Base-by-base conservation (phyloP, 768 basidiomycete genomes). In the Pulveroboletus frians region DNA sequence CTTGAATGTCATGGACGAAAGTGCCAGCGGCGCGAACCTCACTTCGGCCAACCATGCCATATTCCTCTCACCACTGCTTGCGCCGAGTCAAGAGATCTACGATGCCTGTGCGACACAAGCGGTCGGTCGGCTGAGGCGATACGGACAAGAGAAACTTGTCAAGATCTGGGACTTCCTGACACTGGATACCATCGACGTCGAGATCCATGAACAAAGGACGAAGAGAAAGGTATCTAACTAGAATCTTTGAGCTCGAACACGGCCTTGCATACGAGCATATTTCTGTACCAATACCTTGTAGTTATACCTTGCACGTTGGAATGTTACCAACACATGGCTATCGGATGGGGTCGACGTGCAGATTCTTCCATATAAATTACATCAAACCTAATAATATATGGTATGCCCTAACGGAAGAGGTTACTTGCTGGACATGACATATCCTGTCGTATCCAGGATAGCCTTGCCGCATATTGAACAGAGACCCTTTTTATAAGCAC, bases 41-140 rank as follows among this genome's bases (percentile, higher is more conserved):
- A 96, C 93, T 3, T 83, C 80, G 31, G 94, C 94, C 17, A 97
- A 93, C 68, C 92, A 94, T 62, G 93, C 92, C 32, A 85, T 96
- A 64, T 97, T 97, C 76, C 74, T 97, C 47, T 93, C 91, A 9
- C 94, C 94, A 9, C 76, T 97, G 34, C 84, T 94, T 32, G 83
- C 92, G 0, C 78, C 79, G 9, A 80, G 83, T 17, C 81, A 88
- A 65, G 85, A 93, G 66, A 84, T 87, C 39, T 96, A 95, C 62
- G 81, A 84, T 37, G 88, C 90, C 43, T 83, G 83, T 65, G 80
- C 87, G 69, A 85, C 88, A 8, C 84, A 92, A 69, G 87, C 89
- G 9, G 79, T 94, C 48, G 86, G 93, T 54, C 82, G 92, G 59
- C 70, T 88, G 65, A 80, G 88, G 55, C 79, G 92, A 31, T 94